Evolutionary conservation across 202 grass and related monocot genomes (phyloP), one percentile per base, ranked within the genome.

Genomic region (Digitaria exilis): DNA sequence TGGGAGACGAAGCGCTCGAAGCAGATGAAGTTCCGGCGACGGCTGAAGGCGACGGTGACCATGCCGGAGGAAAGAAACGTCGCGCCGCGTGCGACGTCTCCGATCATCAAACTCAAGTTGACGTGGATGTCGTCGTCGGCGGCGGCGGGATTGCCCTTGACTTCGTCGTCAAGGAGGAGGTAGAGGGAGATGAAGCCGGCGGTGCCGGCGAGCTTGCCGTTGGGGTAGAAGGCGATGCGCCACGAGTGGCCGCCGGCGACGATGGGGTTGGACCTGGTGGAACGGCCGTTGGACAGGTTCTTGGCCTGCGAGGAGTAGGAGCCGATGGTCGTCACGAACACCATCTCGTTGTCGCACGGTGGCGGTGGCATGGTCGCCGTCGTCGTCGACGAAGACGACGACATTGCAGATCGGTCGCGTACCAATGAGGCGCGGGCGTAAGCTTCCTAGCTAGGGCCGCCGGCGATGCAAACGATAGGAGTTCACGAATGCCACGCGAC

Each of bases 151-250:
- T n/a, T n/a, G n/a, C n/a, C n/a, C n/a, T n/a, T n/a, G n/a, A n/a
- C n/a, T n/a, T n/a, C 25, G 24, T 43, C 52, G 52, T 45, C 39
- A 1, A 71, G 18, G 7, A 17, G 9, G 51, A 81, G 65, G 79
- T 6, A 82, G 39, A 82, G 2, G 10, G 64, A 29, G 26, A 62
- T 45, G 58, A 29, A 45, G 0, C 9, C 59, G 26, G 26, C 29
- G 58, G 42, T 63, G 58, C 11, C 29, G 25, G 0, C 6, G 57
- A n/a, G 39, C 9, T 6, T 14, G 7, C 79, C 52, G 66, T 81
- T 46, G 7, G 79, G 79, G 79, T 61, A 81, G 19, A 60, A 81
- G 52, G 19, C 11, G 39, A 71, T 59, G 37, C 26, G 52, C 79
- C 66, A 81, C 6, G 39, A 48, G 39, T 48, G 39, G 39, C 79